Evolutionary conservation across 2,329 filamentous ascomycete species (phyloP), one percentile per base, ranked within the genome.

Genomic region (Pezicula rhizophila): DNA sequence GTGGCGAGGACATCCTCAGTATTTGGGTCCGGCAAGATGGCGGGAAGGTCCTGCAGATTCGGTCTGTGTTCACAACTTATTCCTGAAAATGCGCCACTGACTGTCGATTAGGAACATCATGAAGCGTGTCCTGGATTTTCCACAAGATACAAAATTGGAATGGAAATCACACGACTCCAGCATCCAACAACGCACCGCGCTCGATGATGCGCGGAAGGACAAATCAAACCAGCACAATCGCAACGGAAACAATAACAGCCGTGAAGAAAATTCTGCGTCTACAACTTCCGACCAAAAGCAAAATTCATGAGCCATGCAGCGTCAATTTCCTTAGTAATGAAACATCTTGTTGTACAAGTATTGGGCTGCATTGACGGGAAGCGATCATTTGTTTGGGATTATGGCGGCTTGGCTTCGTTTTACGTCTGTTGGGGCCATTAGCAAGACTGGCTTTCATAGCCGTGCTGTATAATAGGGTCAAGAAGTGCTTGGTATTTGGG

Each of bases 81-180:
- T 64, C 42, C 12, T 28, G 6, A 26, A n/a, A n/a, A 8, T 10
- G 33, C 14, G 15, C 15, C 46, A 34, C 54, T 62, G 43, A 64
- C 39, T 23, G 6, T 31, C 37, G 5, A 26, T 35, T n/a, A 96
- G 91, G 57, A 91, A 99, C 72, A 95, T 87, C 31, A 90, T 97
- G 78, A 96, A 95, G 71, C 87, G 89, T 55, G 78, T 95, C 56
- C 82, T 99, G 49, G 80, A 82, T 57, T 88, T 96, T 65, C 92
- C 92, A 1, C 72, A 82, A 40, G 92, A 96, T 66, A 97, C 93
- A 34, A 87, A 87, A 63, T 85, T 99, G 52, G 84, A 93, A 60
- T 99, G 91, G 82, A 95, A 96, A 72, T 93, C 87, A 64, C 93
- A 99, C 68, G 91, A 96, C 64, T 89, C 92, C 56, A 96, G 89